phyloP scores from a whole-genome alignment of 2,329 filamentous ascomycete species.

The Simplicillium aogashimaense region DNA sequence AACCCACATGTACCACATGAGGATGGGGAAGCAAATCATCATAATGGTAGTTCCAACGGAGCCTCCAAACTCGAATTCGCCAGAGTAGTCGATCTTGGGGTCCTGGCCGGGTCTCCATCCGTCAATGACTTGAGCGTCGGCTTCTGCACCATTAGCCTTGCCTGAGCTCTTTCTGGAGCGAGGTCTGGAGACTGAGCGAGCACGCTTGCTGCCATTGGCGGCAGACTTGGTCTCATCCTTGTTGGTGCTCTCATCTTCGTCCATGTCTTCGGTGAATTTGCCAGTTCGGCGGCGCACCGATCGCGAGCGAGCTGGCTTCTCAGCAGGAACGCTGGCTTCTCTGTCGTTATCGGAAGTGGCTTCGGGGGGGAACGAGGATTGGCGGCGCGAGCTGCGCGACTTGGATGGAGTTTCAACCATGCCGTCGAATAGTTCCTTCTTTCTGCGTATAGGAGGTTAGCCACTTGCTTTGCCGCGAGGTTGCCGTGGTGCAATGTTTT shows the following conservation, averaged over 20 bases:
- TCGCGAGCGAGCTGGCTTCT: constrained; percentile 22
- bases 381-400: constrained; percentile 37
- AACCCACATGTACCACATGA: constrained; percentile 99
- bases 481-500: neutral
- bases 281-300: constrained; percentile 34
- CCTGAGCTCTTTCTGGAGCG: constrained; percentile 2
- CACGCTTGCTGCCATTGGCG: constrained; percentile 9
- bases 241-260: constrained; percentile 23
- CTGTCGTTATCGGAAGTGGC: constrained; percentile 33
- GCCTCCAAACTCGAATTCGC: constrained; percentile 77
- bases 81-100: constrained; percentile 53
- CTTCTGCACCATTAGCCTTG: constrained; percentile 8
- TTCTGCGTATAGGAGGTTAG: constrained; percentile 25
- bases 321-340: constrained; percentile 37
- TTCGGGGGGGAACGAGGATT: constrained; percentile 35
- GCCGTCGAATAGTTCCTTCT: constrained; percentile 51
- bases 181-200: constrained; percentile 1
- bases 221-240: constrained; percentile 1
- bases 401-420: constrained; percentile 46
- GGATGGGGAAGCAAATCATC: constrained; percentile 85
- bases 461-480: neutral
- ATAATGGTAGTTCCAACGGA: constrained; percentile 68
- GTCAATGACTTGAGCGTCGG: constrained; percentile 26
- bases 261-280: constrained; percentile 40
- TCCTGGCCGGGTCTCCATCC: constrained; percentile 52